Evolutionary conservation across 1,284 basidiomycete genomes (phyloP), one percentile per base, ranked within the genome.

Genomic region (Inonotus hispidus): DNA sequence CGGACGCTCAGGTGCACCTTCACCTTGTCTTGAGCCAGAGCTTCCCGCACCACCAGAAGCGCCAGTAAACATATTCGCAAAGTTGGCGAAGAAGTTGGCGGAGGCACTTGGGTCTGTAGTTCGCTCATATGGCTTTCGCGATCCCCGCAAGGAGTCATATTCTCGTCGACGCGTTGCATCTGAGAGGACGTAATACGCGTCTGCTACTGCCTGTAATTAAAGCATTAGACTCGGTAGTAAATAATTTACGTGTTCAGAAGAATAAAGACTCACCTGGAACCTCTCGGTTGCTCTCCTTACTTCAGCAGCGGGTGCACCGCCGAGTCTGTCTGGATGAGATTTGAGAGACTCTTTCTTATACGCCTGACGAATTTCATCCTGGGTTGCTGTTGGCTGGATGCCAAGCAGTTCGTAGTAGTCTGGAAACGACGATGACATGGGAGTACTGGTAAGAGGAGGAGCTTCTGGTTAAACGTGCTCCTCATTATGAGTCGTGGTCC

Each of bases 111-210:
- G 88, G 65, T 89, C 81, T 37, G 74, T 75, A 13, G 82, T 81
- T 60, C 74, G 81, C 66, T 85, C 81, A 43, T 75, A 70, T 16
- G 71, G 73, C 3, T 77, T 67, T 53, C 79, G 81, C 2, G 83
- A 78, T 8, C 75, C 68, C 72, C 91, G 85, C 3, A 94, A 77
- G 0, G 71, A 68, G 68, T 95, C 93, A 70, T 98, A 98, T 74
- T 98, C 95, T 66, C 72, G 77, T 58, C 90, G 82, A 57, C 94
- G 80, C 46, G 85, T 78, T 1, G 84, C 73, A 73, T 98, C 93
- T 0, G 92, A 95, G 27, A 98, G 83, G 7, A 97, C 92, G 72
- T 95, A 98, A 77, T 98, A 98, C 10, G 95, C 95, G 75, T 98
- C 95, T 55, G 95, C 93, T 63, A 98, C 88, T 13, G 87, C 86